phyloP scores from a whole-genome alignment of 2,329 filamentous ascomycete genomes.

The Fusarium sp. region DNA sequence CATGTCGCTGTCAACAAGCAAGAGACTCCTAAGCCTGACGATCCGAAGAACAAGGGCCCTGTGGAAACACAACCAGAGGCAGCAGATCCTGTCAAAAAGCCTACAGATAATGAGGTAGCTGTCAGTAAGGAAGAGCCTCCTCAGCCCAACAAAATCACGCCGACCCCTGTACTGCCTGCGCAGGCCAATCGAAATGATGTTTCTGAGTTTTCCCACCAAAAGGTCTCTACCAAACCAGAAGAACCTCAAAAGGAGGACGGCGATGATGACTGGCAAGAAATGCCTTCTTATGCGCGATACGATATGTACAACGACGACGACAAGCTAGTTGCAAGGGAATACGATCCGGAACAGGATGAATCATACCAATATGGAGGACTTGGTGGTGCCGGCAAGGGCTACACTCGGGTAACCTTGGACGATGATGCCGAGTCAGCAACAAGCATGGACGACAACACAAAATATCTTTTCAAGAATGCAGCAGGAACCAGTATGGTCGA shows the following conservation, averaged over 20 bases:
- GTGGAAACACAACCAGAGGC: constrained; percentile 2
- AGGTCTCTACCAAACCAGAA: constrained; percentile 69
- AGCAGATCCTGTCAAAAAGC: constrained; percentile 8
- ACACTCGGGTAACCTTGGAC: constrained; percentile 93
- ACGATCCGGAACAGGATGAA: constrained; percentile 76
- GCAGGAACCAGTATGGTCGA: constrained; percentile 69
- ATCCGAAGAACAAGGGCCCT: constrained; percentile 17
- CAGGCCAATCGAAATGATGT: constrained; percentile 45
- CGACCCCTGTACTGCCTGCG: constrained; percentile 11
- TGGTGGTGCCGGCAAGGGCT: constrained; percentile 92
- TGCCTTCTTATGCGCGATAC: constrained; percentile 92
- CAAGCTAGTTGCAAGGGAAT: constrained; percentile 84
- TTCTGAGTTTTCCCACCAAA: constrained; percentile 94
- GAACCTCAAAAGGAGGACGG: constrained; percentile 60
- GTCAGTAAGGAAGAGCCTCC: constrained; percentile 15
- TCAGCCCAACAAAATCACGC: constrained; percentile 32
- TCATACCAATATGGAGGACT: constrained; percentile 78
- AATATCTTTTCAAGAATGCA: constrained; percentile 89
- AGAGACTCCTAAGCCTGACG: constrained; percentile 3
- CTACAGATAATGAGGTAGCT: constrained; percentile 13
- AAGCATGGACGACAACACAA: constrained; percentile 96
- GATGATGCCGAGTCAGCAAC: constrained; percentile 94
- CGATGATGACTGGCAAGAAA: constrained; percentile 88
- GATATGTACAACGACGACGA: constrained; percentile 97
- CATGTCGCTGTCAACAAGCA: constrained; percentile 12